Evolutionary conservation across 129 eudicot species (phyloP).

Genomic region (Pseudognaphalium luteoalbum): DNA sequence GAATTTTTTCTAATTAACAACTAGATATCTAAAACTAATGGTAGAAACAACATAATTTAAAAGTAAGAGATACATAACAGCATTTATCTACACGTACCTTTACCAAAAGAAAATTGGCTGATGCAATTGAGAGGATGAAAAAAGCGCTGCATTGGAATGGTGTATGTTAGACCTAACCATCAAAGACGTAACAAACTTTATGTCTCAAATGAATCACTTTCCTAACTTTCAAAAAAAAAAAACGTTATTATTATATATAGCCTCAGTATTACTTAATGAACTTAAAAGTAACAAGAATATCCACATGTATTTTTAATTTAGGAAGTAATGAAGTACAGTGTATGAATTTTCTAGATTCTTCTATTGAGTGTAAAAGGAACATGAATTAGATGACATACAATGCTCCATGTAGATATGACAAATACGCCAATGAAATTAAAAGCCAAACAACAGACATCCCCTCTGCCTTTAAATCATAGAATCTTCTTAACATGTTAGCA

Average conservation of each 20-base stretch:
- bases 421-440: constrained; percentile 68
- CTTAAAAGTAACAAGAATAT: not conserved
- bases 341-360: not conserved
- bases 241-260: not conserved
- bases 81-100: constrained; percentile 48
- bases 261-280: not conserved
- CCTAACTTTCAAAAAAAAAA: not conserved
- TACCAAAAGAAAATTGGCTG: constrained; percentile 77
- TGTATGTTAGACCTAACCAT: constrained; percentile 33
- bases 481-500: constrained; percentile 50
- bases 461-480: constrained; percentile 53
- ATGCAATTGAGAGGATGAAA: constrained; percentile 67
- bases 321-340: too few relatives aligned
- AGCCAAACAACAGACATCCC: constrained; percentile 96
- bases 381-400: constrained; percentile 53
- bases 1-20: not conserved
- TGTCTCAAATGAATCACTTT: constrained; percentile 10
- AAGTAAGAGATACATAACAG: not conserved
- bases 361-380: not conserved
- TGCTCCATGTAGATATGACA: constrained; percentile 86
- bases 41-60: not conserved
- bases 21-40: too few relatives aligned
- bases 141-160: constrained; percentile 54
- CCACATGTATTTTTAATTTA: not conserved
- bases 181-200: constrained; percentile 1